Conservation (phyloP, 768 basidiomycete species). For the Neoboletus subvelutipes region DNA sequence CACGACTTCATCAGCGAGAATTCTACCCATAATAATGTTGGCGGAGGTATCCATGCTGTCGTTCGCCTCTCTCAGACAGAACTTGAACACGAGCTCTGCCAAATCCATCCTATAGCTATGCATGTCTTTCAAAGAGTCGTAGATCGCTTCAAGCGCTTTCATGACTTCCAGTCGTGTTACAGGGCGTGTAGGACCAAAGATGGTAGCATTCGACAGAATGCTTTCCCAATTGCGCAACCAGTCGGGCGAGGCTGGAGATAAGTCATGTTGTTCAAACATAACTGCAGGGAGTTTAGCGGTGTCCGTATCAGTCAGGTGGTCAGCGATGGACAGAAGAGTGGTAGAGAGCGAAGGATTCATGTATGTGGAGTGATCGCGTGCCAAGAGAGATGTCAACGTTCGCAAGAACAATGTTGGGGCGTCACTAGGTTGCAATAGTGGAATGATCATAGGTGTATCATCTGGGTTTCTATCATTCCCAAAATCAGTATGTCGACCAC, state of each 20-base stretch:
- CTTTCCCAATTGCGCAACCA: slow-evolving; percentile 71
- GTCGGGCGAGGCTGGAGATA: slow-evolving; percentile 68
- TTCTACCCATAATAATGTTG: slow-evolving; percentile 47
- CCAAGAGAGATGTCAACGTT: slow-evolving; percentile 59
- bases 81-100: slow-evolving; percentile 54
- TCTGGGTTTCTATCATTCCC: slow-evolving; percentile 41
- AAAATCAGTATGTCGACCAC: slow-evolving; percentile 7
- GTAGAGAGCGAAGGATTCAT: slow-evolving; percentile 61
- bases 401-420: slow-evolving; percentile 62
- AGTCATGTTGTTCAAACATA: slow-evolving; percentile 66
- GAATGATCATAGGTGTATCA: slow-evolving; percentile 46
- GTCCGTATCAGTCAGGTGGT: slow-evolving; percentile 68
- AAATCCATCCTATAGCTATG: slow-evolving; percentile 55
- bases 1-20: slow-evolving; percentile 70
- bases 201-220: slow-evolving; percentile 49
- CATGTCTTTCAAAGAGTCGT: slow-evolving; percentile 70
- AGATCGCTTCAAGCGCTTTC: slow-evolving; percentile 55
- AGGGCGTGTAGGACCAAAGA: slow-evolving; percentile 45
- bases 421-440: slow-evolving; percentile 51
- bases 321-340: slow-evolving; percentile 62
- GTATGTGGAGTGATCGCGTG: slow-evolving; percentile 57
- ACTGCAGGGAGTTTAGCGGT: slow-evolving; percentile 58
- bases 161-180: slow-evolving; percentile 57
- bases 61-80: slow-evolving; percentile 40
- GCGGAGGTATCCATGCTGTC: slow-evolving; percentile 28